These are phyloP conservation scores for Cercospora berteroae DNA, from an alignment of 2,329 filamentous ascomycete species.

Conservation along the genomic window DNA sequence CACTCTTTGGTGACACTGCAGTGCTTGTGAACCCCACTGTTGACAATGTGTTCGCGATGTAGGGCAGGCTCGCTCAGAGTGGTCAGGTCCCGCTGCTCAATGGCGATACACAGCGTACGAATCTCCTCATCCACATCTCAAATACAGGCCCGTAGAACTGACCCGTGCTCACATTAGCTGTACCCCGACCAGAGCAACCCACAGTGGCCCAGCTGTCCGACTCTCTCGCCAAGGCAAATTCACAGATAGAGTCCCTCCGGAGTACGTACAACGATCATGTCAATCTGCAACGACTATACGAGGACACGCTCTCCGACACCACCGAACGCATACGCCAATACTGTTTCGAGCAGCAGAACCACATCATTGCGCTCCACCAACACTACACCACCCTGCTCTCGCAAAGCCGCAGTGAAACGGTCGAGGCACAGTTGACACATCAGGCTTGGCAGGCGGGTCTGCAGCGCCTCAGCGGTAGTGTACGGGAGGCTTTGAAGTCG, in stretches of 20 bases:
- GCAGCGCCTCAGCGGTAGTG: slow-evolving; percentile 44
- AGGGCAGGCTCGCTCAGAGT: slow-evolving; percentile 28
- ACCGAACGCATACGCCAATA: slow-evolving; percentile 37
- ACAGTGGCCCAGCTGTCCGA: slow-evolving; percentile 34
- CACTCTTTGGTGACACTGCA: neutral
- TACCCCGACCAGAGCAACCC: slow-evolving; percentile 26
- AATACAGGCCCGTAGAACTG: neutral
- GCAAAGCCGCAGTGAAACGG: slow-evolving; percentile 44
- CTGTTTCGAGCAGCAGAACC: slow-evolving; percentile 43
- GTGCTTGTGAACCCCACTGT: neutral
- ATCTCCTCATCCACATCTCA: neutral
- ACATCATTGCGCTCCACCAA: slow-evolving; percentile 47
- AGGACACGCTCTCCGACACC: slow-evolving; percentile 39
- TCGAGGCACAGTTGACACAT: slow-evolving; percentile 49
- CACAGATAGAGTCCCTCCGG: slow-evolving; percentile 33
- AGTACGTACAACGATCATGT: slow-evolving; percentile 29
- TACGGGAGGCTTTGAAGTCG: slow-evolving; percentile 41
- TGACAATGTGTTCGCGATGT: neutral
- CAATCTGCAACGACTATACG: slow-evolving; percentile 40
- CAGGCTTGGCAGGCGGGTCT: slow-evolving; percentile 51
- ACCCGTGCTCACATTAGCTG: slow-evolving; percentile 13
- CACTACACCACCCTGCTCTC: slow-evolving; percentile 50
- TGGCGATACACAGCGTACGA: slow-evolving; percentile 28
- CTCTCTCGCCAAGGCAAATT: slow-evolving; percentile 29
- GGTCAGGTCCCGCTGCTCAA: slow-evolving; percentile 26